Percentiles rank a stretch among this genome's conserved stretches.
Evolutionary conservation across 176 grass and related monocot species (phyloP).

Genomic region (Rhynchospora breviuscula): DNA sequence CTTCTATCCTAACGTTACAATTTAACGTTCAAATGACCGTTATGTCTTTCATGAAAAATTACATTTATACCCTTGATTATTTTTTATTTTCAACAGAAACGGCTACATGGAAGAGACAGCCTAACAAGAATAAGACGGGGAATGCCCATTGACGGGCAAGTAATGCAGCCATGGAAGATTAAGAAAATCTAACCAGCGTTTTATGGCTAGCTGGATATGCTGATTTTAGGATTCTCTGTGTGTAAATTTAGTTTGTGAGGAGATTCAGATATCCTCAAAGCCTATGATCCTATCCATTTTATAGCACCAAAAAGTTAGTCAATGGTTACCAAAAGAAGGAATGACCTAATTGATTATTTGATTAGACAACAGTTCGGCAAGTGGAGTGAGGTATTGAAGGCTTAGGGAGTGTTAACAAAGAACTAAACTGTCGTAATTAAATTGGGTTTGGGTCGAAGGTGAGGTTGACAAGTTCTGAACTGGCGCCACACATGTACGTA

Average conservation of each 20-base stretch:
- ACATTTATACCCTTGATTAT: too few relatives aligned
- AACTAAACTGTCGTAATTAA: not conserved
- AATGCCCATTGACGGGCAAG: not conserved
- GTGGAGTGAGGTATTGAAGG: not conserved
- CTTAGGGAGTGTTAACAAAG: not conserved
- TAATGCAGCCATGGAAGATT: slow-evolving; percentile 15
- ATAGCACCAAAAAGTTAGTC: slow-evolving; percentile 8
- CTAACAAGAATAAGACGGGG: not conserved
- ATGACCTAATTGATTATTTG: not conserved
- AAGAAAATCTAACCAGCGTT: not conserved
- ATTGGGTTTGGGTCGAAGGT: not conserved
- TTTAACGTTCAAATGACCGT: too few relatives aligned
- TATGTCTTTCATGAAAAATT: too few relatives aligned
- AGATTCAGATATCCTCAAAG: not conserved
- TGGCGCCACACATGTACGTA: not conserved
- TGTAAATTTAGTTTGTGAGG: not conserved
- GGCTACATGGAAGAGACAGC: not conserved
- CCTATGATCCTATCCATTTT: not conserved
- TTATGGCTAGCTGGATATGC: not conserved
- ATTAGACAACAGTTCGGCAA: not conserved
- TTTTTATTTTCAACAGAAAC: not conserved
- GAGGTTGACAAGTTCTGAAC: not conserved
- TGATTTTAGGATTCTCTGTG: not conserved
- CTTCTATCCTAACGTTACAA: too few relatives aligned
- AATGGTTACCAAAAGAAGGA: not conserved